A percentile compares a stretch with the other conserved stretches of the same genome.
Evolutionary conservation across 371 early-diverging fungal species (phyloP).

Genomic region (Mycotypha africana): DNA sequence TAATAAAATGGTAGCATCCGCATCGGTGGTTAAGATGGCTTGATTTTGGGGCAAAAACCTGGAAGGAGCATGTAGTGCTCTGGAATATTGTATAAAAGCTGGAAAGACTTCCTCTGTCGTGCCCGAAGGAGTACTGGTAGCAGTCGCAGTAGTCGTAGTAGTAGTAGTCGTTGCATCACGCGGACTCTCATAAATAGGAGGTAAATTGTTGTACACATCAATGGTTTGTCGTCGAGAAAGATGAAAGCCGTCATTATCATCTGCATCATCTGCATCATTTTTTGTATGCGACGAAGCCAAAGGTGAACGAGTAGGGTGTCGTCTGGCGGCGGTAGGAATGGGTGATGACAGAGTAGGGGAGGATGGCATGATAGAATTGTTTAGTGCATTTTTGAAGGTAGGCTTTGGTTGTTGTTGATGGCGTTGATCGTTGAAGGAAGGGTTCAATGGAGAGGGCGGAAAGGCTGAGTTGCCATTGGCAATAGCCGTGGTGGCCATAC

Average conservation of each 20-base stretch:
- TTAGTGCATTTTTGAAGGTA: neutral
- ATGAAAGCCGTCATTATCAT: conserved; percentile 5
- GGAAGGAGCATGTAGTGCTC: conserved; percentile 54
- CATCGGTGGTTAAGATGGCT: conserved; percentile 59
- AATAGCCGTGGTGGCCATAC: neutral
- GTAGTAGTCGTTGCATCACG: neutral
- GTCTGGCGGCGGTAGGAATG: neutral
- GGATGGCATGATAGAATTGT: neutral
- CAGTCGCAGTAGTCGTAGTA: no score
- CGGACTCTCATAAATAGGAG: conserved; percentile 20
- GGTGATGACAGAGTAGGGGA: neutral
- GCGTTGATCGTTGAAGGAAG: no score
- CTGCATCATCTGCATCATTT: conserved; percentile 1
- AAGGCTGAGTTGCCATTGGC: neutral
- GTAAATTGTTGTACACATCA: conserved; percentile 7
- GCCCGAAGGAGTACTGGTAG: no score
- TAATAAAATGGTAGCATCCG: conserved; percentile 38
- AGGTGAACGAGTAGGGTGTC: neutral
- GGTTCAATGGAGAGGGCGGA: no score
- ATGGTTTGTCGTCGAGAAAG: conserved; percentile 15
- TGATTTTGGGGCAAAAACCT: conserved; percentile 61
- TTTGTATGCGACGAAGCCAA: neutral
- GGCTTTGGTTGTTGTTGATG: neutral
- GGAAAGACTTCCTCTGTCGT: no score
- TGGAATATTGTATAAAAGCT: conserved; percentile 31